Conservation (phyloP, 164 flowering plant genomes). For the Stephania cephalantha region DNA sequence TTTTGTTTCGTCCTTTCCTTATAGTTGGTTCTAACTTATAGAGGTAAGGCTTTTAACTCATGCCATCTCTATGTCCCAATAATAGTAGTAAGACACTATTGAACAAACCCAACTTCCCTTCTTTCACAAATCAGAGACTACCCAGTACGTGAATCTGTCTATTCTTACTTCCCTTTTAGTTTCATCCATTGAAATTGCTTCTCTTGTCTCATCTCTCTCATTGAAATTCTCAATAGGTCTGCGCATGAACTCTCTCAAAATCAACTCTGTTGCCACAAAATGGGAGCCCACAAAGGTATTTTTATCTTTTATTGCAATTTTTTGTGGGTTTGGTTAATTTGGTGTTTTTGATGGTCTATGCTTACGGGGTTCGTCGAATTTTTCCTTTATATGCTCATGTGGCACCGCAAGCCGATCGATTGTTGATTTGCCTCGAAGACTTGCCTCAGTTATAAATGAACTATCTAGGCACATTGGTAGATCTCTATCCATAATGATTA, state of each 20-base stretch:
- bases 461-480: slow-evolving; percentile 4
- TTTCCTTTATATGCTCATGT: slow-evolving; percentile 36
- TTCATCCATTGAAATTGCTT: neutral
- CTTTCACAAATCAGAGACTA: slow-evolving; percentile 24
- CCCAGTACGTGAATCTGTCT: slow-evolving; percentile 15
- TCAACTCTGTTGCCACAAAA: slow-evolving; percentile 52
- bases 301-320: neutral
- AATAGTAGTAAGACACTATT: neutral
- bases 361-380: neutral
- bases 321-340: neutral
- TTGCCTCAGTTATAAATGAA: slow-evolving; percentile 49
- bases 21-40: neutral
- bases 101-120: slow-evolving; percentile 20
- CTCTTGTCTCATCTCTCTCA: neutral
- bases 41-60: neutral
- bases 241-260: slow-evolving; percentile 33
- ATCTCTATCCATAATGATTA: slow-evolving; percentile 16
- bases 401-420: slow-evolving; percentile 81
- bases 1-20: neutral
- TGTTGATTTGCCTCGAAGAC: slow-evolving; percentile 69
- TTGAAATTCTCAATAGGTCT: slow-evolving; percentile 27
- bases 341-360: neutral
- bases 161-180: neutral
- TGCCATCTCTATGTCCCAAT: neutral
- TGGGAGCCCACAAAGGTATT: slow-evolving; percentile 79